Evolutionary conservation across 2,329 filamentous ascomycete genomes (phyloP).

Genomic region (Cladobotryum protrusum): DNA sequence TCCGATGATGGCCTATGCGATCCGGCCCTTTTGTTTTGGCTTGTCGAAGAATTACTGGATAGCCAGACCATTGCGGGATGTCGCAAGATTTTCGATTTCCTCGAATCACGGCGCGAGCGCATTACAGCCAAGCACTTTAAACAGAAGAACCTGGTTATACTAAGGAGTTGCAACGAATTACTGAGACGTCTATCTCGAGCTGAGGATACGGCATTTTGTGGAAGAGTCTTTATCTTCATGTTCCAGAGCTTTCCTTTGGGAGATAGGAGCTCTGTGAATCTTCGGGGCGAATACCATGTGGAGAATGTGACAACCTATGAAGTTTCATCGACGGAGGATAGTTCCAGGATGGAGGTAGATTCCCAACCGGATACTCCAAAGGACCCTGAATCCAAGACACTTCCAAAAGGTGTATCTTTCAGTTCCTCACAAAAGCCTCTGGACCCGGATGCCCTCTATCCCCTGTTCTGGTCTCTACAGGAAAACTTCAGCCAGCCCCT

Average conservation of each 20-base stretch:
- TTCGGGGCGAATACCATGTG: constrained; percentile 89
- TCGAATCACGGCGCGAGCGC: constrained; percentile 85
- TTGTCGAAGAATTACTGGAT: constrained; percentile 91
- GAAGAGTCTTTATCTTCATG: constrained; percentile 94
- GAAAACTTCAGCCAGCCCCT: constrained; percentile 87
- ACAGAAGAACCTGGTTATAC: constrained; percentile 79
- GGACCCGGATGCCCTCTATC: constrained; percentile 71
- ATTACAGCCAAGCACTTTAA: constrained; percentile 76
- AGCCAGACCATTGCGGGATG: constrained; percentile 93
- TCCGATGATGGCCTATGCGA: constrained; percentile 76
- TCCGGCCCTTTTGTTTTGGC: constrained; percentile 75
- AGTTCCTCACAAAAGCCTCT: constrained; percentile 45
- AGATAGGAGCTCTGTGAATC: constrained; percentile 94
- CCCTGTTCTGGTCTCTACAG: constrained; percentile 90
- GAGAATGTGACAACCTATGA: constrained; percentile 89
- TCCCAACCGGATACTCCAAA: constrained; percentile 33
- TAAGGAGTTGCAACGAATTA: constrained; percentile 93
- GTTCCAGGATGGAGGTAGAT: constrained; percentile 59
- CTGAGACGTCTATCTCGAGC: constrained; percentile 89
- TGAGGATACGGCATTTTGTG: constrained; percentile 95
- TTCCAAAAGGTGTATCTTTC: constrained; percentile 35
- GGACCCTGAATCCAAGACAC: constrained; percentile 23
- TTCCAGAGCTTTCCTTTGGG: constrained; percentile 97
- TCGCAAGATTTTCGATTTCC: constrained; percentile 84
- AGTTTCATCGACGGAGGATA: constrained; percentile 30